phyloP scores from a whole-genome alignment of 2,329 filamentous ascomycete genomes.

The Monilinia fructigena region DNA sequence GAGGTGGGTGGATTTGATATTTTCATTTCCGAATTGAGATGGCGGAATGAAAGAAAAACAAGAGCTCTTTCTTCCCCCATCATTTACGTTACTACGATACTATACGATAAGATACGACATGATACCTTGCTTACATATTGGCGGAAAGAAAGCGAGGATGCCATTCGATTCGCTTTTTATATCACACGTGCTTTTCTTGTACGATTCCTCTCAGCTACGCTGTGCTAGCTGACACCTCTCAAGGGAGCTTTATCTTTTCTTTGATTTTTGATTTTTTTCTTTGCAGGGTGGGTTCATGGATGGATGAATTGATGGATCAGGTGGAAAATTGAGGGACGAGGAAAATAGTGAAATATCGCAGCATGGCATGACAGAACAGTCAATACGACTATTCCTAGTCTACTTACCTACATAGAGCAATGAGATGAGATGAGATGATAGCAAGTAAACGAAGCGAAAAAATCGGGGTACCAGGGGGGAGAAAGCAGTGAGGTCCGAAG shows the following conservation, averaged over 20 bases:
- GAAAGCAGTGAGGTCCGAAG: no score
- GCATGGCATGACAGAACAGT: not conserved
- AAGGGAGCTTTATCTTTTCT: not conserved
- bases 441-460: not conserved
- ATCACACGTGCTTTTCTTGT: not conserved
- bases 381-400: not conserved
- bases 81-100: not conserved
- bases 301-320: not conserved
- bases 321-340: no score
- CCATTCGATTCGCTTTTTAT: not conserved
- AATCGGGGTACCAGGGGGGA: not conserved
- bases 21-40: no score
- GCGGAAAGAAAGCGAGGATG: not conserved
- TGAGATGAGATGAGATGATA: not conserved
- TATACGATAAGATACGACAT: not conserved
- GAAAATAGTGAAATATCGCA: not conserved
- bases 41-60: not conserved
- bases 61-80: not conserved
- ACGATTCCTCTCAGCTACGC: not conserved
- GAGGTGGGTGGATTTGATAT: no score
- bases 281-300: not conserved
- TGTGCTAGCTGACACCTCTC: not conserved
- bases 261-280: not conserved
- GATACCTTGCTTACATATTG: not conserved
- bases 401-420: not conserved